Base-by-base conservation (phyloP, 2,329 filamentous ascomycete genomes). In the Dendryphion nanum region DNA sequence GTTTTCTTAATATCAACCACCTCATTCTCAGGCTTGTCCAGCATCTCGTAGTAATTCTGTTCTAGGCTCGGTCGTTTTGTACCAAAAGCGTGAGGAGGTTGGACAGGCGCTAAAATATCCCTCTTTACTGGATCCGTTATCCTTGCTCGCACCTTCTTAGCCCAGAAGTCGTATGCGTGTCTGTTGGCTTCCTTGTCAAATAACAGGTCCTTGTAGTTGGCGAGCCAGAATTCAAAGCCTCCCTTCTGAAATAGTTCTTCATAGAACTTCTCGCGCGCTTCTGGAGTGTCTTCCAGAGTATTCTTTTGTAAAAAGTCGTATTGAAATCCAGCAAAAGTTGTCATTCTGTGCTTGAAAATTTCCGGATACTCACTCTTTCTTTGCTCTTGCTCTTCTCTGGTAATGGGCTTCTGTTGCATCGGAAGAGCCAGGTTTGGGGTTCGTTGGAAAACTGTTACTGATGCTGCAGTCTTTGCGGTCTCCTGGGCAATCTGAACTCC, bases 371-470 rank as follows among this genome's bases (percentile, higher is more conserved):
- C 44, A 30, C 50, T 49, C 48, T 72, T 70, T 13, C 63, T 55
- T 2, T 53, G 51, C 17, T 77, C 63, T 50, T 83, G 76, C 43
- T 80, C 74, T 40, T 74, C 68, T 8, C 57, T 63, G 1, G 70
- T 73, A 18, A 82, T 63, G 1, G 63, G 28, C 2, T 67, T 63
- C 40, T 75, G 72, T 2, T 73, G 69, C 78, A 86, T 83, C 0
- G 81, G 81, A 0, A 85, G 50, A 0, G 78, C 79, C 5, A 83
- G 66, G 41, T 85, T 86, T 0, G 83, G 82, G 1, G 81, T 85
- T 8, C 83, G 74, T 50, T 85, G 81, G 58, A 85, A 84, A 23
- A 86, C 77, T 3, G 66, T 72, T 1, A 86, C 38, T 23, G 55
- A 61, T 5, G 67, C 71, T 0, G 74, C 78, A 10, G 70, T 55